Evolutionary conservation across 768 basidiomycete species (phyloP).

Genomic region (Trametes gibbosa): DNA sequence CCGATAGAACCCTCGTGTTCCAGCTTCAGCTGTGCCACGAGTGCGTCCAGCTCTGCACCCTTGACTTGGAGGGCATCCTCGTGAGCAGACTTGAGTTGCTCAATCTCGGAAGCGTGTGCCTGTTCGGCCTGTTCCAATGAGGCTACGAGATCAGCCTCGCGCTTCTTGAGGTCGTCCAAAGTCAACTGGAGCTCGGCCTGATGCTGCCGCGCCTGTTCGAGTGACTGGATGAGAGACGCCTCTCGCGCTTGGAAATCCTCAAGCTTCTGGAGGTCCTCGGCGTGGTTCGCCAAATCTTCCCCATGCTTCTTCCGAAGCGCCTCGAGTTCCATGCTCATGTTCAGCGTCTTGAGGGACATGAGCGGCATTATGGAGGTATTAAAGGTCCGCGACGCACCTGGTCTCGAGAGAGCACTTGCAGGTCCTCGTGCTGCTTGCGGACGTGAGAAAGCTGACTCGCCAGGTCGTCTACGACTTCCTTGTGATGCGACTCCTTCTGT

Average conservation of each 20-base stretch:
- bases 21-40: slow-evolving; percentile 44
- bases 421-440: slow-evolving; percentile 77
- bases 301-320: slow-evolving; percentile 62
- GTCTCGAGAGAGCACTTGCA: slow-evolving; percentile 77
- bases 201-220: slow-evolving; percentile 51
- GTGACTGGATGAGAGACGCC: slow-evolving; percentile 45
- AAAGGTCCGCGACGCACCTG: slow-evolving; percentile 54
- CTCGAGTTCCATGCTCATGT: slow-evolving; percentile 87
- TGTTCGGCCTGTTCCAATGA: slow-evolving; percentile 48
- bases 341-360: slow-evolving; percentile 52
- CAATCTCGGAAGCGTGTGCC: slow-evolving; percentile 49
- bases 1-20: slow-evolving; percentile 15
- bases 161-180: slow-evolving; percentile 55
- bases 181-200: slow-evolving; percentile 54
- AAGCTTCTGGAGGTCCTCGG: slow-evolving; percentile 33
- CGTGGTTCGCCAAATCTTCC: slow-evolving; percentile 39
- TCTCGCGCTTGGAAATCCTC: slow-evolving; percentile 58
- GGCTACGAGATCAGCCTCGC: slow-evolving; percentile 52
- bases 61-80: slow-evolving; percentile 42
- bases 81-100: slow-evolving; percentile 45
- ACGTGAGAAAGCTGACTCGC: slow-evolving; percentile 64
- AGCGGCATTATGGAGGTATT: not conserved
- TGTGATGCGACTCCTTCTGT: slow-evolving; percentile 90
- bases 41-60: slow-evolving; percentile 39
- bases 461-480: slow-evolving; percentile 73